Evolutionary conservation across 2,329 filamentous ascomycete species (phyloP).

Genomic region (Xylariaceae sp.): DNA sequence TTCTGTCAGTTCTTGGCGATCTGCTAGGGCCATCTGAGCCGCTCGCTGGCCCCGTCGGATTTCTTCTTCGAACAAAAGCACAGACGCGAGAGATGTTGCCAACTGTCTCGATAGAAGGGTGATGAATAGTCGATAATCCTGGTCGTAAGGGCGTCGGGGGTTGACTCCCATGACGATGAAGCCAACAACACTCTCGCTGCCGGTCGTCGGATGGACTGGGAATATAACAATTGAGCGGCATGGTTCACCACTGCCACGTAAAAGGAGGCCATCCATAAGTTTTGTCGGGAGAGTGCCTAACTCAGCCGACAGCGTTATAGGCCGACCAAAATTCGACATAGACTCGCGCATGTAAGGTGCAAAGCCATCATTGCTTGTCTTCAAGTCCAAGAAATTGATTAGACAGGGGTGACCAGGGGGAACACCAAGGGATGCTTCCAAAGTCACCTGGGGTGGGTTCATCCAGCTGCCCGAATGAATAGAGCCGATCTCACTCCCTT

Average conservation of each 20-base stretch:
- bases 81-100: slow-evolving; percentile 73
- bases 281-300: slow-evolving; percentile 59
- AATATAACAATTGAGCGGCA: slow-evolving; percentile 69
- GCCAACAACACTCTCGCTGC: slow-evolving; percentile 65
- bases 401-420: slow-evolving; percentile 58
- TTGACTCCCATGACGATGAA: slow-evolving; percentile 78
- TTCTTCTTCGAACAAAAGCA: slow-evolving; percentile 78
- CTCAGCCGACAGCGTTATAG: slow-evolving; percentile 63
- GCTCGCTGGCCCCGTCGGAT: slow-evolving; percentile 69
- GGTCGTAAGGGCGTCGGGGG: slow-evolving; percentile 70
- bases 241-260: slow-evolving; percentile 65
- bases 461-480: slow-evolving; percentile 62
- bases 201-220: slow-evolving; percentile 69
- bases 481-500: slow-evolving; percentile 66
- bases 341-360: slow-evolving; percentile 70
- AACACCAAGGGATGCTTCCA: slow-evolving; percentile 69
- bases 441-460: slow-evolving; percentile 57
- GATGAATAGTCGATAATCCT: slow-evolving; percentile 74
- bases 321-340: slow-evolving; percentile 59
- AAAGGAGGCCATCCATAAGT: slow-evolving; percentile 62
- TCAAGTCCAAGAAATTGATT: slow-evolving; percentile 60
- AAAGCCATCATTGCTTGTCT: slow-evolving; percentile 65
- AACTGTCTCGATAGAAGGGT: slow-evolving; percentile 69
- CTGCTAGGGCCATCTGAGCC: slow-evolving; percentile 67
- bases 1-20: slow-evolving; percentile 71